A percentile compares a stretch with the other conserved stretches of the same genome.
Evolutionary conservation across 345 rosid genomes (phyloP).

Genomic region (Pelargonium nanum): DNA sequence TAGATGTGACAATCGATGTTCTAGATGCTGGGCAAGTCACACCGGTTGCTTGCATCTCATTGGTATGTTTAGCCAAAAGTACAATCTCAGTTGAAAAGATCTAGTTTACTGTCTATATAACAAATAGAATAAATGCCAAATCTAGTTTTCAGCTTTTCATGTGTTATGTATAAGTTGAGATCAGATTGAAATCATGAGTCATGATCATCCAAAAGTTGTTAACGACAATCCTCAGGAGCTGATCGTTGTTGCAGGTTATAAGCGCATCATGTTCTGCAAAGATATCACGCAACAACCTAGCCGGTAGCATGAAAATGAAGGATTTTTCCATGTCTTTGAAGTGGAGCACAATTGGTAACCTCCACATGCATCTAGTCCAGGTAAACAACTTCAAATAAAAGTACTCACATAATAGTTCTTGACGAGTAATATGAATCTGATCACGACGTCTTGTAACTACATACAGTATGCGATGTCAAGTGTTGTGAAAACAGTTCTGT

Average conservation of each 20-base stretch:
- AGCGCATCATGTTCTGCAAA: conserved; percentile 36
- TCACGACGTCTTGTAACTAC: background rate
- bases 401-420: background rate
- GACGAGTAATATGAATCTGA: background rate
- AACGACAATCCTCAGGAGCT: background rate
- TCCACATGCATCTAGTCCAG: conserved; percentile 36
- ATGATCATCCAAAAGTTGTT: background rate
- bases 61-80: conserved; percentile 33
- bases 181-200: background rate
- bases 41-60: conserved; percentile 48
- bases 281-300: conserved; percentile 33
- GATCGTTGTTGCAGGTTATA: conserved; percentile 30
- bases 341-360: conserved; percentile 50
- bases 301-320: conserved; percentile 35
- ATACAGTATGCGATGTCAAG: conserved; percentile 33
- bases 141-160: too few species aligned
- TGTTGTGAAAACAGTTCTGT: conserved; percentile 32
- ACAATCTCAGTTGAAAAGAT: background rate
- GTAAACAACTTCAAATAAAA: conserved; percentile 17
- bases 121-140: too few species aligned
- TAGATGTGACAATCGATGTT: conserved; percentile 42
- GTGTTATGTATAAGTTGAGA: too few species aligned
- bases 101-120: background rate
- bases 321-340: conserved; percentile 35
- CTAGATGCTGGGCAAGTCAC: conserved; percentile 34